Evolutionary conservation across 306 rosid genomes (phyloP).

Genomic region (Cucumis cinereus): DNA sequence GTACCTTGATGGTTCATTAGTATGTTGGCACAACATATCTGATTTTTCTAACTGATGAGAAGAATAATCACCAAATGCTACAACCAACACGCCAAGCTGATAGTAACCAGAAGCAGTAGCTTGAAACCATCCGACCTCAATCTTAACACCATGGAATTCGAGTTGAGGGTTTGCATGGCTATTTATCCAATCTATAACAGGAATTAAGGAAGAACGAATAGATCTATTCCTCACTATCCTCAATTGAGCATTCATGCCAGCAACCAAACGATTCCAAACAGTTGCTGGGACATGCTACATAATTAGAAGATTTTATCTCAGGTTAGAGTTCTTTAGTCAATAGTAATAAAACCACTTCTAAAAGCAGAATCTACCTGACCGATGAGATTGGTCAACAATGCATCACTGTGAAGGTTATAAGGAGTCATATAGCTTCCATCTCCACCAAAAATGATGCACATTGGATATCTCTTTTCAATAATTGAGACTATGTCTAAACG

Average conservation of each 20-base stretch:
- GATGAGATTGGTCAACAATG: constrained; percentile 79
- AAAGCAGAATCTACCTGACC: constrained; percentile 62
- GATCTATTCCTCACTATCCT: constrained; percentile 82
- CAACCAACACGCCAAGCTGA: constrained; percentile 86
- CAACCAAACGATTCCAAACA: constrained; percentile 91
- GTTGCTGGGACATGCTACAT: constrained; percentile 91
- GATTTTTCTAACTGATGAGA: constrained; percentile 40
- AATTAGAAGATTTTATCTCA: constrained; percentile 6
- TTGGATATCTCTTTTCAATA: constrained; percentile 89
- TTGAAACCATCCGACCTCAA: constrained; percentile 98
- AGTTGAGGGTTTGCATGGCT: constrained; percentile 96
- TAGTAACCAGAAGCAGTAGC: constrained; percentile 98
- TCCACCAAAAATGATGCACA: constrained; percentile 98
- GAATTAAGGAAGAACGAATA: constrained; percentile 63
- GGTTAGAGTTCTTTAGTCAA: constrained; percentile 12
- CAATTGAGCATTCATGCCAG: constrained; percentile 93
- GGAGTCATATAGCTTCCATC: constrained; percentile 95
- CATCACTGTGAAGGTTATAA: constrained; percentile 80
- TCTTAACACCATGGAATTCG: constrained; percentile 82
- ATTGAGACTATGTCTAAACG: constrained; percentile 83
- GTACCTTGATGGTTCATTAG: background rate
- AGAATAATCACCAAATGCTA: constrained; percentile 64
- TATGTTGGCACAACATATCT: background rate
- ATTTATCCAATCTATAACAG: constrained; percentile 71
- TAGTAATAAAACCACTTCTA: constrained; percentile 4